These are phyloP conservation scores for Arthroderma sp. DNA, from an alignment of 2,329 filamentous ascomycete genomes.

Conservation along the genomic window DNA sequence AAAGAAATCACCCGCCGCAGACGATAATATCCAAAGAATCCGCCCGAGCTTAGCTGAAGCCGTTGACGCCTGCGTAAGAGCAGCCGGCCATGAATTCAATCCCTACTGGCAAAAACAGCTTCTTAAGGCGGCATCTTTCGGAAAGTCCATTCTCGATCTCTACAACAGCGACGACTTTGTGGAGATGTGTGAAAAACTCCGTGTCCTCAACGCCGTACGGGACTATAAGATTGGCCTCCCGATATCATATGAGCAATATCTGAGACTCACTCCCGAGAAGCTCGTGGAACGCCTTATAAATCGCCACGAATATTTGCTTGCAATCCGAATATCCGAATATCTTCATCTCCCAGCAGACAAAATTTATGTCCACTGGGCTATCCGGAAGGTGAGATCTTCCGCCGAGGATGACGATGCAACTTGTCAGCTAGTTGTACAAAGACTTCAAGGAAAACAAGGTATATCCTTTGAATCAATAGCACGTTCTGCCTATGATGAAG, in stretches of 20 bases:
- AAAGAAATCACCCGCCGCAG: slow-evolving; percentile 86
- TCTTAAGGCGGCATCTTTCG: slow-evolving; percentile 91
- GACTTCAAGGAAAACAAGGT: slow-evolving; percentile 72
- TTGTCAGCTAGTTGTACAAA: slow-evolving; percentile 73
- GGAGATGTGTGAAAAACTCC: slow-evolving; percentile 88
- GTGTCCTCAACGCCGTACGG: slow-evolving; percentile 82
- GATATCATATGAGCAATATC: slow-evolving; percentile 85
- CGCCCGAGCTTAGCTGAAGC: slow-evolving; percentile 76
- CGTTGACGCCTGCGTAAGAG: slow-evolving; percentile 85
- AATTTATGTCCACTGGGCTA: slow-evolving; percentile 96
- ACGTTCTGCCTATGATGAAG: slow-evolving; percentile 85
- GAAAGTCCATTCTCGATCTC: slow-evolving; percentile 90
- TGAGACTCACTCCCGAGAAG: slow-evolving; percentile 76
- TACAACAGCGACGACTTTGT: slow-evolving; percentile 99
- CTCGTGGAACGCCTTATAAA: slow-evolving; percentile 78
- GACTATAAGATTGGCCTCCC: slow-evolving; percentile 86
- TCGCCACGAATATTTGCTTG: slow-evolving; percentile 80
- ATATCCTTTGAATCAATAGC: slow-evolving; percentile 96
- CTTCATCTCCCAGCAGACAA: slow-evolving; percentile 72
- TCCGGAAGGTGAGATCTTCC: slow-evolving; percentile 77
- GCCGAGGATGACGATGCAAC: slow-evolving; percentile 78
- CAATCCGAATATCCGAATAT: slow-evolving; percentile 76
- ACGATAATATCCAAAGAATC: slow-evolving; percentile 95
- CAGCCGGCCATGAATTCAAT: slow-evolving; percentile 83
- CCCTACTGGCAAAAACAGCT: slow-evolving; percentile 88